Evolutionary conservation across 2,329 filamentous ascomycete genomes (phyloP), one percentile per base, ranked within the genome.

Genomic region (Coniosporium tulheliwenetii): DNA sequence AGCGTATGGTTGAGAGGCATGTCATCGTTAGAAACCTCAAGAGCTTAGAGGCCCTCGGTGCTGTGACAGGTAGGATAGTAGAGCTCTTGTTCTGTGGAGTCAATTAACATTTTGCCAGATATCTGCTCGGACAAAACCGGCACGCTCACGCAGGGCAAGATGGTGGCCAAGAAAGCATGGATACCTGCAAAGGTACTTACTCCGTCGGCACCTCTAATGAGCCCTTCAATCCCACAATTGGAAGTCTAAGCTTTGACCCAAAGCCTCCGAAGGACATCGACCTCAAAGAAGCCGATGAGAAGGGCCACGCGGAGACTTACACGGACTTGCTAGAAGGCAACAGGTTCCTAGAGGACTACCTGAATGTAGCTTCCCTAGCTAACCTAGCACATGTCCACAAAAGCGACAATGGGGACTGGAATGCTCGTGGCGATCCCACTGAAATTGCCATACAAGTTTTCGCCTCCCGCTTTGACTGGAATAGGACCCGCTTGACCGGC

Each of bases 401-500:
- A 45, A 63, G 62, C 37, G 63, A 73, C 10, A 64, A 68, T n/a
- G 65, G 70, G 19, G 60, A 67, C 40, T 82, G 78, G 78, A 66
- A 73, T 41, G 75, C 73, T 26, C 71, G 75, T 38, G 79, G 77
- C 35, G 77, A 81, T 47, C 76, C 77, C 0, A 83, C 79, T 1
- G 80, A 85, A 49, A 81, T 85, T 44, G 79, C 80, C 1, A 80
- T 85, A 36, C 79, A 84, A 48, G 80, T 85, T 0, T 82, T 85
- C 52, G 77, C 78, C 8, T 73, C 71, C 35, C 73, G 80, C 10
- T 85, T 85, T 53, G 63, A 73, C 41, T 75, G 74, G 67, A 76
- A 77, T 44, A 67, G 72, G 8, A 62, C 67, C 12, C 61, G 62
- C 8, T 68, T 72, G 47, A 69, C 67, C 0, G 61, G 63, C 9